Conservation (phyloP, 2,329 filamentous ascomycete species). For the Venturia oleaginea region DNA sequence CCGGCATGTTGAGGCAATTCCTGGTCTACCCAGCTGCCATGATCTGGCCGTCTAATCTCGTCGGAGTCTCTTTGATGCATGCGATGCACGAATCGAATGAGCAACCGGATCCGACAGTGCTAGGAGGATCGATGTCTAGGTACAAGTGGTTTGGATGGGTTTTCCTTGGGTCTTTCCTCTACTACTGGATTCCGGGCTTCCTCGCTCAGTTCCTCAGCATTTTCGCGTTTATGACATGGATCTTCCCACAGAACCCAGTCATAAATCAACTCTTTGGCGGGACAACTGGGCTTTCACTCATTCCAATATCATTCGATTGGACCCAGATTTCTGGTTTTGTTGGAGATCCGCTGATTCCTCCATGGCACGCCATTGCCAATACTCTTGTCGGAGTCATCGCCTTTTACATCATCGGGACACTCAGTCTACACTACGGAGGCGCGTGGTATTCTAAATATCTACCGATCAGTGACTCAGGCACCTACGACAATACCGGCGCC, state of each 20-base stretch:
- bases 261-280: constrained; percentile 23
- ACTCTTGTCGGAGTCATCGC: constrained; percentile 12
- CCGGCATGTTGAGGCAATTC: constrained; percentile 19
- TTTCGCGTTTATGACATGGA: constrained; percentile 23
- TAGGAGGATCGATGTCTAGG: constrained; percentile 21
- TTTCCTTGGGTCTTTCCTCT: constrained; percentile 19
- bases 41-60: constrained; percentile 22
- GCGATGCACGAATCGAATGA: constrained; percentile 21
- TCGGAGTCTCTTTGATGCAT: constrained; percentile 20
- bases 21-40: constrained; percentile 22
- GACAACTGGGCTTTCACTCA: constrained; percentile 20
- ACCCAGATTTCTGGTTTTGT: constrained; percentile 24
- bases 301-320: constrained; percentile 24
- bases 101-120: constrained; percentile 18
- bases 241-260: constrained; percentile 21
- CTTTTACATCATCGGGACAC: constrained; percentile 42
- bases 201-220: constrained; percentile 19
- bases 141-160: constrained; percentile 21
- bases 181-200: constrained; percentile 24
- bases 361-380: constrained; percentile 14
- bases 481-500: constrained; percentile 61
- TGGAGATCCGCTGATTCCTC: constrained; percentile 14
- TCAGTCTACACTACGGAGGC: constrained; percentile 55
- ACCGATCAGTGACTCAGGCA: constrained; percentile 60
- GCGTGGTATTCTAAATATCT: constrained; percentile 56